phyloP scores from a whole-genome alignment of 352 stramenopile genomes.

The Thalassiosira mediterranea region DNA sequence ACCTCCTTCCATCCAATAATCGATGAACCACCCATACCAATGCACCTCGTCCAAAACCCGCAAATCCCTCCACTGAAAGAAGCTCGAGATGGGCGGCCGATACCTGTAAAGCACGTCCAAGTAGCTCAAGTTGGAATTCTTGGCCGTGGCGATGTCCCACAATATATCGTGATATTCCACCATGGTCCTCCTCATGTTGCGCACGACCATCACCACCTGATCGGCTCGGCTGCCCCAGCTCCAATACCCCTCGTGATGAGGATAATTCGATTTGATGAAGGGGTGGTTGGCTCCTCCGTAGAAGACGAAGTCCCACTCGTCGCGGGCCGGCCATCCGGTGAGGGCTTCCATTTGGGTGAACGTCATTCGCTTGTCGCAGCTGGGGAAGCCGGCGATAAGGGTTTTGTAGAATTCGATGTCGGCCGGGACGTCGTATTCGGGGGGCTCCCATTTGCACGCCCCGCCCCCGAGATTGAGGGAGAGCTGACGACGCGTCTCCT shows the following conservation, averaged over 20 bases:
- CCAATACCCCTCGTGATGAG: constrained; percentile 60
- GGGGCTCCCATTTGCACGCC: constrained; percentile 29
- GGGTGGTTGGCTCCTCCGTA: constrained; percentile 50
- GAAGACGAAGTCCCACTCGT: constrained; percentile 60
- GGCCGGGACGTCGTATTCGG: constrained; percentile 25
- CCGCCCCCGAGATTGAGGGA: constrained; percentile 27
- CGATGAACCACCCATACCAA: constrained; percentile 59
- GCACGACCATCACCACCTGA: constrained; percentile 55
- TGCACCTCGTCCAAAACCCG: constrained; percentile 54
- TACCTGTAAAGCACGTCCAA: constrained; percentile 29
- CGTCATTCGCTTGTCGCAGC: constrained; percentile 52
- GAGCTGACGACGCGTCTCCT: constrained; percentile 5
- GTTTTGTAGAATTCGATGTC: constrained; percentile 57
- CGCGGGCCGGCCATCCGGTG: constrained; percentile 49
- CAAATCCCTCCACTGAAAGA: constrained; percentile 52
- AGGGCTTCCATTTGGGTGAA: constrained; percentile 54
- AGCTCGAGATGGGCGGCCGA: constrained; percentile 31
- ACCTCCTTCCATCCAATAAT: constrained; percentile 59
- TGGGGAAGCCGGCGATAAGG: constrained; percentile 46
- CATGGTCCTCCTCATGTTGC: constrained; percentile 47
- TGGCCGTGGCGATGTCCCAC: constrained; percentile 56
- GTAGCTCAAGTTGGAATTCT: constrained; percentile 29
- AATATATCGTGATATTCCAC: constrained; percentile 60
- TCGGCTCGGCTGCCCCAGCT: constrained; percentile 43
- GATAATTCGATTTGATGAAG: constrained; percentile 64